Base-by-base conservation (phyloP, 495 filamentous ascomycete species). In the Xylaria bambusicola region DNA sequence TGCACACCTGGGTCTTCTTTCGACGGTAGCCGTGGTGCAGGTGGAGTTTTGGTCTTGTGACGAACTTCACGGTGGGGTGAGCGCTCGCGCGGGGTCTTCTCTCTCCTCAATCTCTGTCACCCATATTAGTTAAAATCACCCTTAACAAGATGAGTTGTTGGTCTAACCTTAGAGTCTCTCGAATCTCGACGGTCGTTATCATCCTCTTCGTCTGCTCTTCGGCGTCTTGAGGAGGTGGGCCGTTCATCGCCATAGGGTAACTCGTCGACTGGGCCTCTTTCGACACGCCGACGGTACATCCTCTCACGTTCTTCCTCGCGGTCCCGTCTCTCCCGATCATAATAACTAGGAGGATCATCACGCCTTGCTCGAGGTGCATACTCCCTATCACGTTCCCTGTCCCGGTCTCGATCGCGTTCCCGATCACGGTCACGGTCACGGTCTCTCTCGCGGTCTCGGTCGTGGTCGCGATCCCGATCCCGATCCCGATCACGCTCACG, bases 161-260 rank as follows among this genome's bases (percentile, higher is more conserved):
- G 10, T 63, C 78, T 33, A 73, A 86, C 85, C 82, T 88, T 88
- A 58, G 71, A 72, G 66, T 84, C 80, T 60, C 83, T 77, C 47
- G 81, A 84, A 47, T 86, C 84, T 64, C 88, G 85, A 27, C 82
- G 81, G 41, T 84, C 83, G 58, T 87, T 85, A 50, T 88, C 88
- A 41, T 83, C 83, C 65, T 93, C 92, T 55, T 89, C 93, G 35
- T 92, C 88, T n/a, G 81, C 79, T 48, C 89, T 82, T 61, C 89
- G 82, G 57, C 81, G 78, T 65, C 81, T 82, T 40, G 86, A 78
- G 36, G 81, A 80, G 70, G 84, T 72, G 49, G 84, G 80, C 50
- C 80, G 75, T 60, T 91, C 89, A 69, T 91, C 93, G 13, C 92
- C 92, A 70, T 97, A 97, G 62, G 94, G 91, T 33, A 96, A 78